A percentile compares a stretch with the other conserved stretches of the same genome.
Conservation (phyloP, 78 protist genomes). For the Dictyostelium intermedium region DNA sequence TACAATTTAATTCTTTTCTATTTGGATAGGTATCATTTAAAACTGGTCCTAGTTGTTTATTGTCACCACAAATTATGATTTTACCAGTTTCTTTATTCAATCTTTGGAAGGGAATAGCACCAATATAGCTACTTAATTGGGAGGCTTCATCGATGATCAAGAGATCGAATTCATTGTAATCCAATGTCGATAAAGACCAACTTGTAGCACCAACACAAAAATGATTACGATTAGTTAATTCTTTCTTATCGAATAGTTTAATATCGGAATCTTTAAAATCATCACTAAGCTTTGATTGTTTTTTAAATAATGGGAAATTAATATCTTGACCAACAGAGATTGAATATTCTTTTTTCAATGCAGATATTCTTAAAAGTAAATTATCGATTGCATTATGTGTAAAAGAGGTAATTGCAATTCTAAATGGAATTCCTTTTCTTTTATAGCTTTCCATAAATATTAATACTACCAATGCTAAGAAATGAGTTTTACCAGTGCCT, state of each 20-base stretch:
- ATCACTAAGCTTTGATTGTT: neutral
- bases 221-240: neutral
- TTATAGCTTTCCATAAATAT: conserved; percentile 24
- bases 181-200: conserved; percentile 35
- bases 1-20: neutral
- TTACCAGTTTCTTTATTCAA: neutral
- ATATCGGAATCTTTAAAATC: neutral
- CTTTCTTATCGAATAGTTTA: conserved; percentile 1
- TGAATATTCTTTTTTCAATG: conserved; percentile 45
- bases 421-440: neutral
- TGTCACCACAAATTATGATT: conserved; percentile 42
- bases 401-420: conserved; percentile 42
- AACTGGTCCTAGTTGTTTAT: conserved; percentile 54
- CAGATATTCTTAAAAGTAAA: conserved; percentile 13
- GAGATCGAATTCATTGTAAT: neutral
- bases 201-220: conserved; percentile 35
- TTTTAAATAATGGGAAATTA: conserved; percentile 14
- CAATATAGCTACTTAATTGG: conserved; percentile 26
- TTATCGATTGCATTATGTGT: conserved; percentile 77
- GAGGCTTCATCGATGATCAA: conserved; percentile 69
- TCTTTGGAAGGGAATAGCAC: neutral
- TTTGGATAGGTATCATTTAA: neutral
- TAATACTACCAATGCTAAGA: conserved; percentile 47
- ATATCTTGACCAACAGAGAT: conserved; percentile 2
- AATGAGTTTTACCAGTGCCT: conserved; percentile 77